Conservation (phyloP, 768 basidiomycete genomes). For the Sistotremastrum suecicum region DNA sequence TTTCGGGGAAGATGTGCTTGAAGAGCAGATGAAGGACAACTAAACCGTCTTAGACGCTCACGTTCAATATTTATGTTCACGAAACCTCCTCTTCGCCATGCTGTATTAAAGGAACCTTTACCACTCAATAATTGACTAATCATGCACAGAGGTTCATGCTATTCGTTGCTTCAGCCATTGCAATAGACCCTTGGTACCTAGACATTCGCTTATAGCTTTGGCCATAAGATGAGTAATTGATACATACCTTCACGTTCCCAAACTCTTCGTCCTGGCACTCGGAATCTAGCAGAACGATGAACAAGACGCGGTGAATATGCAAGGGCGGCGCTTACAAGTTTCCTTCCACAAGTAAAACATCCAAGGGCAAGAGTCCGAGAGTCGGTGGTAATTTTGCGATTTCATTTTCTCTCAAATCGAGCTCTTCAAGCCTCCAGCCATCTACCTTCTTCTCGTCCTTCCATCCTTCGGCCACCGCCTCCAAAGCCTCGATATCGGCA, state of each 20-base stretch:
- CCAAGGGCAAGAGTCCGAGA: constrained; percentile 61
- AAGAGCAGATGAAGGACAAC: no score
- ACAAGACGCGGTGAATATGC: not conserved
- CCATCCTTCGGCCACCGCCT: constrained; percentile 46
- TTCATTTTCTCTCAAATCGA: constrained; percentile 75
- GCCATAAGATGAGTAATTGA: not conserved
- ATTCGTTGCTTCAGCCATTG: constrained; percentile 68
- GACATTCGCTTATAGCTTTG: not conserved
- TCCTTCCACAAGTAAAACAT: constrained; percentile 74
- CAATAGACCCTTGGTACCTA: constrained; percentile 59
- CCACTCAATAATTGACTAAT: no score
- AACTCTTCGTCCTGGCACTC: constrained; percentile 63
- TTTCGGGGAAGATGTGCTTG: not conserved
- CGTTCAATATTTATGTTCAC: no score
- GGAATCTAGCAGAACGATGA: constrained; percentile 37
- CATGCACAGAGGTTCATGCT: constrained; percentile 23
- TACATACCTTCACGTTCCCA: constrained; percentile 66
- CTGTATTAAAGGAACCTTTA: no score
- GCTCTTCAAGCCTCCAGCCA: constrained; percentile 66
- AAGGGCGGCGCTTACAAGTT: constrained; percentile 46
- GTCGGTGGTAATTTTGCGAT: constrained; percentile 54
- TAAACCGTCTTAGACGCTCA: no score
- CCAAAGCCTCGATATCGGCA: constrained; percentile 46
- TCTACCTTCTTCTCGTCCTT: constrained; percentile 47
- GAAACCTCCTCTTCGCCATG: no score